These are phyloP conservation scores for Acanthamoeba sp. DNA, from an alignment of 208 protist genomes.

Conservation along the genomic window DNA sequence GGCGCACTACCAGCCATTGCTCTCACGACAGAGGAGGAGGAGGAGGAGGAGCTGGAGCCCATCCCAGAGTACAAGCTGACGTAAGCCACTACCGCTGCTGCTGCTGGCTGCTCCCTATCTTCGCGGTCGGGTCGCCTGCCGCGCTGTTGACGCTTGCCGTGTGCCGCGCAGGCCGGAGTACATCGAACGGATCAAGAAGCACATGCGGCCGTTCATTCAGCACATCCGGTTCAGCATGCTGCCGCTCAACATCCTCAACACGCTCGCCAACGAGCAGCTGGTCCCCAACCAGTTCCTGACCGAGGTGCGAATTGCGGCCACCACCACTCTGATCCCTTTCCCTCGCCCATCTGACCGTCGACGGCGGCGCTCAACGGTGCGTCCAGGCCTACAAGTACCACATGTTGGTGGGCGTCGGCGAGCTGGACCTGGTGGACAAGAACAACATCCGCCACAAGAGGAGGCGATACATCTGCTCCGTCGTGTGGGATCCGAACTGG, in stretches of 20 bases:
- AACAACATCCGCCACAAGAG: not conserved
- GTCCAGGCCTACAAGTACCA: conserved; percentile 42
- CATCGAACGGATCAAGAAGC: conserved; percentile 7
- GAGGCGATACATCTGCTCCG: not conserved
- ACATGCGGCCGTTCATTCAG: not conserved
- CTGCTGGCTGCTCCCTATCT: not conserved
- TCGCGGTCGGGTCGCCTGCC: not conserved
- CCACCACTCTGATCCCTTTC: too few relatives aligned
- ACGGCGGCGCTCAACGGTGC: too few relatives aligned
- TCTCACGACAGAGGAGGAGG: not conserved
- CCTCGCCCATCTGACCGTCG: too few relatives aligned
- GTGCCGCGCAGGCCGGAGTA: not conserved
- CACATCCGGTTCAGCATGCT: conserved; percentile 7
- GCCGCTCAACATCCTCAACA: not conserved
- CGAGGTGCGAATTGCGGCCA: too few relatives aligned
- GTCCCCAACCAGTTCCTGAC: not conserved
- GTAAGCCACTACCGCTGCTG: too few relatives aligned
- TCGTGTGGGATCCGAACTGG: not conserved
- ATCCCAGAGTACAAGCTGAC: not conserved
- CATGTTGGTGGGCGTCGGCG: not conserved
- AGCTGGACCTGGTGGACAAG: not conserved
- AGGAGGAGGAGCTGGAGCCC: conserved; percentile 5
- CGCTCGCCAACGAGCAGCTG: conserved; percentile 18
- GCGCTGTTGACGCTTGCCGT: not conserved
- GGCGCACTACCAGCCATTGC: not conserved